Evolutionary conservation across 768 basidiomycete species (phyloP).

Genomic region (Kwoniella botswanensis): DNA sequence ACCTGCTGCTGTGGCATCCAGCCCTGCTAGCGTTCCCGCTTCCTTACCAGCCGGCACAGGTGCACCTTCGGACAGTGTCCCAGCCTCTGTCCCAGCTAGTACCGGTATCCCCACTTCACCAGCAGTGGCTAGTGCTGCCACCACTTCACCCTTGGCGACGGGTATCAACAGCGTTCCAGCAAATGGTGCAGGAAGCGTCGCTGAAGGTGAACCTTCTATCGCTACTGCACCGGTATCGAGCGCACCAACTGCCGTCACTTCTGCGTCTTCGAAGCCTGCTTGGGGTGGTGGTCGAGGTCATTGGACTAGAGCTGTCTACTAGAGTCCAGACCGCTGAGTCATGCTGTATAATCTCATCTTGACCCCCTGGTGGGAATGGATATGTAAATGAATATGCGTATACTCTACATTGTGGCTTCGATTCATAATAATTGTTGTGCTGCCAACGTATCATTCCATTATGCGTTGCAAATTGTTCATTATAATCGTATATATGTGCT

Average conservation of each 20-base stretch:
- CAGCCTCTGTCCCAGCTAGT: not conserved
- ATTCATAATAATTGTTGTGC: too few relatives aligned
- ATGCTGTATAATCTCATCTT: too few relatives aligned
- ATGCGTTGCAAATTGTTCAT: too few relatives aligned
- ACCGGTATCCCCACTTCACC: not conserved
- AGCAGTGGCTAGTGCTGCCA: not conserved
- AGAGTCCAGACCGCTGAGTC: not conserved
- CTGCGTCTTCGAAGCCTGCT: not conserved
- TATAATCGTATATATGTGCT: too few relatives aligned
- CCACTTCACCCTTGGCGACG: not conserved
- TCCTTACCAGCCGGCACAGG: not conserved
- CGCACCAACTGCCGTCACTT: not conserved
- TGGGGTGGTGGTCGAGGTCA: not conserved
- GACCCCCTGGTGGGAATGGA: not conserved
- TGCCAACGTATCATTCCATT: too few relatives aligned
- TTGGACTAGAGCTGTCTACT: not conserved
- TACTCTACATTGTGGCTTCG: too few relatives aligned
- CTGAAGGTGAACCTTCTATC: not conserved
- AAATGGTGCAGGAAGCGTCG: conserved; percentile 7
- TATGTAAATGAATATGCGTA: not conserved
- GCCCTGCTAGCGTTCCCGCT: too few relatives aligned
- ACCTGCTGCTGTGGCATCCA: not conserved
- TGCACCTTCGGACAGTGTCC: not conserved
- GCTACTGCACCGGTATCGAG: not conserved
- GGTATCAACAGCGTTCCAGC: not conserved